These are phyloP conservation scores for Escallonia herrerae DNA, from an alignment of 129 eudicot species.

Conservation along the genomic window DNA sequence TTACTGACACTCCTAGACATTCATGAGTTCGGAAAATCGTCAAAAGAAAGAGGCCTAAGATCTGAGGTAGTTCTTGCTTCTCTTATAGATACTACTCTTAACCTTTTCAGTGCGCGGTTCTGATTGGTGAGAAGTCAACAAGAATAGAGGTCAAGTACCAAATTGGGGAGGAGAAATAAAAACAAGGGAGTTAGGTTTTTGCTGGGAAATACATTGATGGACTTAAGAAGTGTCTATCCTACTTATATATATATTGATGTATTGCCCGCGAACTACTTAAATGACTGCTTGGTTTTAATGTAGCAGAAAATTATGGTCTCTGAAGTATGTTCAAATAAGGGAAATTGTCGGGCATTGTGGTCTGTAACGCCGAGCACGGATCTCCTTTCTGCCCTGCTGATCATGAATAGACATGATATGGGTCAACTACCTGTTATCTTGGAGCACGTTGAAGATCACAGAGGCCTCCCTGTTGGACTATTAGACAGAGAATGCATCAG, in stretches of 20 bases:
- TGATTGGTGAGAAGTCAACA: background rate
- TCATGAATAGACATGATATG: constrained; percentile 49
- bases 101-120: background rate
- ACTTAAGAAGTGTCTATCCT: no score
- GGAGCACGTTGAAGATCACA: constrained; percentile 25
- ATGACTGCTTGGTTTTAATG: constrained; percentile 2
- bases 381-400: constrained; percentile 46
- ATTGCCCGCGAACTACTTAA: background rate
- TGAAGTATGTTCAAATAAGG: constrained; percentile 39
- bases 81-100: background rate
- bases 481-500: constrained; percentile 73
- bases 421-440: constrained; percentile 59
- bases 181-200: no score
- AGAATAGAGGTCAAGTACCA: background rate
- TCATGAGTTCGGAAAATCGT: constrained; percentile 50
- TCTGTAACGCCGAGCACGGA: constrained; percentile 61
- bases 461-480: constrained; percentile 61
- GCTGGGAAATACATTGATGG: no score
- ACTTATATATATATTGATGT: no score
- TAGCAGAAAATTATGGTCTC: constrained; percentile 57
- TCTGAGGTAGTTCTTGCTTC: constrained; percentile 45
- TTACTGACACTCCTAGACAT: constrained; percentile 64
- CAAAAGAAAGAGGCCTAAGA: constrained; percentile 30
- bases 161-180: background rate
- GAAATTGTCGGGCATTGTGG: constrained; percentile 35